Percentiles rank a stretch among this genome's conserved stretches.
Evolutionary conservation across 2,329 filamentous ascomycete genomes (phyloP).

Genomic region (Neopestalotiopsis clavispora): DNA sequence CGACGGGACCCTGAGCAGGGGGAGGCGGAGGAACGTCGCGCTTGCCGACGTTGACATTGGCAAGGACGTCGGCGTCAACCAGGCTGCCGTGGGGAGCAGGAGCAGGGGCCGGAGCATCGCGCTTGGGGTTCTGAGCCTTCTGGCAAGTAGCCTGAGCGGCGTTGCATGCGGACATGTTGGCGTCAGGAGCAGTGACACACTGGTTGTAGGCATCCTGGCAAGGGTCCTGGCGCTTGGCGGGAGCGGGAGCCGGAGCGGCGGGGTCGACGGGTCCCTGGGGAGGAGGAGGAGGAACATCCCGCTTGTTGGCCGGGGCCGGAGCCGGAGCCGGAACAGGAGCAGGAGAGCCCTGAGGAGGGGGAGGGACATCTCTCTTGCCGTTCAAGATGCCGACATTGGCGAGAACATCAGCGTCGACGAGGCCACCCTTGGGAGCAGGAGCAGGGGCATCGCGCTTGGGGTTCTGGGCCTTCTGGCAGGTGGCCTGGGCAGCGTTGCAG

Average conservation of each 20-base stretch:
- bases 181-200: neutral
- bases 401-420: neutral
- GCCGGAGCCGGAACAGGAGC: neutral
- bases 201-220: neutral
- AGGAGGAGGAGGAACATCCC: neutral
- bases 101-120: neutral
- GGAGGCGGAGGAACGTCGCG: neutral
- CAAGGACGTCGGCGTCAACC: neutral
- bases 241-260: neutral
- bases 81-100: neutral
- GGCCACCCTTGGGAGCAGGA: neutral
- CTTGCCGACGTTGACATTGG: neutral
- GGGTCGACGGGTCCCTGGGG: neutral
- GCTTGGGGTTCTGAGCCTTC: neutral
- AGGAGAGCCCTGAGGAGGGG: neutral
- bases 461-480: neutral
- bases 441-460: neutral
- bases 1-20: no score
- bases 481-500: neutral
- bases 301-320: neutral
- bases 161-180: neutral
- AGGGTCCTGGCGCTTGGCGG: neutral
- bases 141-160: no score
- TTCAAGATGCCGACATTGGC: neutral
- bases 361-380: neutral